Evolutionary conservation across 495 filamentous ascomycete species (phyloP), one percentile per base, ranked within the genome.

Genomic region (Schizothecium vesticola): DNA sequence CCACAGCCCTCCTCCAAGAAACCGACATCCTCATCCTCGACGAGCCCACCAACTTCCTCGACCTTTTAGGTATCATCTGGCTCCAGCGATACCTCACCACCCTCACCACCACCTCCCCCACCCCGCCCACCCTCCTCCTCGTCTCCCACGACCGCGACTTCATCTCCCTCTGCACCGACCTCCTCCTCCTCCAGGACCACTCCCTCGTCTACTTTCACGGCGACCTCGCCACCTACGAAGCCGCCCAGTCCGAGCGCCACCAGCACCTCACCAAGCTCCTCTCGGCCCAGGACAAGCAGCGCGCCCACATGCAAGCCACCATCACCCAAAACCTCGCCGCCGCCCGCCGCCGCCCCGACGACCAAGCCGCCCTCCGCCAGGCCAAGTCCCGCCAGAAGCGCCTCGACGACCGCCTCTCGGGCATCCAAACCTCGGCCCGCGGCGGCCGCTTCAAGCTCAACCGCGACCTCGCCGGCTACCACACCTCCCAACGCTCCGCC

Each of bases 1-100:
- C 91, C 2, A 82, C 84, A 19, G 83, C 86, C 13, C 82, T 96
- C 12, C 82, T 90, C 5, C 87, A 91, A 71, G 81, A 86, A n/a
- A 84, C 89, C 0, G 90, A 94, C 70, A 86, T 94, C 61, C 83
- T 94, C 70, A 90, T 96, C 61, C 87, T 96, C 21, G 92, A 96
- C 80, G 92, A 96, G 72, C 92, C 92, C 4, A 94, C 92, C 62
- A 94, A 94, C 74, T 94, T 90, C 75, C 82, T 94, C 2, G 92
- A 96, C 74, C 83, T 96, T 0, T 82, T 91, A 0, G 89, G 89
- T n/a, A 90, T 94, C 24, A 85, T 94, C 28, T 96, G 92, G 92
- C 84, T 96, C 1, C 87, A 96, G 74, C 83, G 81, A 8, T 89
- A 91, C 70, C 85, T 94, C 23, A 78, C 83, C 43, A 78, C 81